A percentile compares a stretch with the other conserved stretches of the same genome.
Evolutionary conservation across 768 basidiomycete genomes (phyloP).

Genomic region (Trametes punicea): DNA sequence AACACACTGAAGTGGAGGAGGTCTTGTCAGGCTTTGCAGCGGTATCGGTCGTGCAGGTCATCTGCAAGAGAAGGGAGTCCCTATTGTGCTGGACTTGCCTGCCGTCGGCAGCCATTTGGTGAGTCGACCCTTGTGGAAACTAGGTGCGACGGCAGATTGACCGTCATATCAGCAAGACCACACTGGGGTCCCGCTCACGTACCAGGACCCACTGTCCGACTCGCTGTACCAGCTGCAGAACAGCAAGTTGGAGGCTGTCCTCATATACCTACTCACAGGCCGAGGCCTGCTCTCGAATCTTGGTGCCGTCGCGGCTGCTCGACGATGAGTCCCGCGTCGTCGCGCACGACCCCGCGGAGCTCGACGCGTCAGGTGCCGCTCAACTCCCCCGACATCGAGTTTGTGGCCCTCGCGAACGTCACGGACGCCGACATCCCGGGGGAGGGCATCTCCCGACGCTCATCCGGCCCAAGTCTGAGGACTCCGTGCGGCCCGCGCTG

Average conservation of each 20-base stretch:
- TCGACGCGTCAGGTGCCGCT: constrained; percentile 10
- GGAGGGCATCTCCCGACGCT: constrained; percentile 20
- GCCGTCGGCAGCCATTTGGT: constrained; percentile 28
- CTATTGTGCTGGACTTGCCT: constrained; percentile 21
- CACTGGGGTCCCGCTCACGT: constrained; percentile 13
- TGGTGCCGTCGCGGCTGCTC: constrained; percentile 10
- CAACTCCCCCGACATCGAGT: constrained; percentile 23
- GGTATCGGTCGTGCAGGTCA: constrained; percentile 26
- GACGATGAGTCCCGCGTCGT: neutral
- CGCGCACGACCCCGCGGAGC: neutral
- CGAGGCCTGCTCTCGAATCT: constrained; percentile 10
- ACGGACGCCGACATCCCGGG: constrained; percentile 5
- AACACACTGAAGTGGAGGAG: too few species aligned
- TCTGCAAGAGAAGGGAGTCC: constrained; percentile 22
- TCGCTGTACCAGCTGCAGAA: constrained; percentile 13
- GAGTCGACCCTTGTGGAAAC: neutral
- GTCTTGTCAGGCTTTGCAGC: neutral
- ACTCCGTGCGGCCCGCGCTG: constrained; percentile 24
- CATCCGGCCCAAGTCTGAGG: constrained; percentile 25
- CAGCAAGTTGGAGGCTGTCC: constrained; percentile 3
- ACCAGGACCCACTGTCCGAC: constrained; percentile 14
- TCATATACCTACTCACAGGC: constrained; percentile 16
- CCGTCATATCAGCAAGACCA: constrained; percentile 15
- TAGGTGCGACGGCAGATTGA: too few species aligned
- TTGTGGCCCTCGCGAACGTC: constrained; percentile 15